Conservation (phyloP, 2,329 filamentous ascomycete species). For the Xylariales sp. region DNA sequence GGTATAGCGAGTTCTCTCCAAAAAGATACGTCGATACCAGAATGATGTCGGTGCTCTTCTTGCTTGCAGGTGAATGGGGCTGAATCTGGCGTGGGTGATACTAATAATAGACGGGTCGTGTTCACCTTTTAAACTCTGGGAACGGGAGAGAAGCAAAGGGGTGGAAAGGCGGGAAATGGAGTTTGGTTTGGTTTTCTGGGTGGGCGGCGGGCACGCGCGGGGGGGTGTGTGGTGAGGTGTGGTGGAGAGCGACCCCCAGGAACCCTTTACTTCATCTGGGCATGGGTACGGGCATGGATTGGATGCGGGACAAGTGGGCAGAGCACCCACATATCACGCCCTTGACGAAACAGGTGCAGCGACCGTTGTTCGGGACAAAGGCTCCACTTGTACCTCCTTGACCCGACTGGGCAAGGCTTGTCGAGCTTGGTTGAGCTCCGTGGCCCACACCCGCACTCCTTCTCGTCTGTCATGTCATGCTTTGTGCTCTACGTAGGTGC, state of each 20-base stretch:
- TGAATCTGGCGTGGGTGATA: slow-evolving; percentile 46
- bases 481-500: too few relatives aligned
- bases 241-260: too few relatives aligned
- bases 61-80: slow-evolving; percentile 40
- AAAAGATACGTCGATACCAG: too few relatives aligned
- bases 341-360: slow-evolving; percentile 1
- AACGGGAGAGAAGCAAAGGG: slow-evolving; percentile 13
- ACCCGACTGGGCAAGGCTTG: too few relatives aligned
- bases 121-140: slow-evolving; percentile 27
- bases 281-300: too few relatives aligned
- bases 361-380: slow-evolving; percentile 1
- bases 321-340: neutral
- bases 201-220: slow-evolving; percentile 2
- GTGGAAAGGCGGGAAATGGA: neutral
- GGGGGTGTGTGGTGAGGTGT: too few relatives aligned
- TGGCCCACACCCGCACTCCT: too few relatives aligned
- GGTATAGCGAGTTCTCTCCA: too few relatives aligned
- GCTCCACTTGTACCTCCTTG: neutral
- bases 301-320: neutral
- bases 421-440: too few relatives aligned
- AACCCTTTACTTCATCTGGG: too few relatives aligned
- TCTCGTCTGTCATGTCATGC: too few relatives aligned
- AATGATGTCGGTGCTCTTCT: slow-evolving; percentile 24
- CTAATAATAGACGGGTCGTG: slow-evolving; percentile 49
- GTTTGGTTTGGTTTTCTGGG: too few relatives aligned